Evolutionary conservation across 805 yeast species (phyloP).

Genomic region (Kodamaea fukazawae): DNA sequence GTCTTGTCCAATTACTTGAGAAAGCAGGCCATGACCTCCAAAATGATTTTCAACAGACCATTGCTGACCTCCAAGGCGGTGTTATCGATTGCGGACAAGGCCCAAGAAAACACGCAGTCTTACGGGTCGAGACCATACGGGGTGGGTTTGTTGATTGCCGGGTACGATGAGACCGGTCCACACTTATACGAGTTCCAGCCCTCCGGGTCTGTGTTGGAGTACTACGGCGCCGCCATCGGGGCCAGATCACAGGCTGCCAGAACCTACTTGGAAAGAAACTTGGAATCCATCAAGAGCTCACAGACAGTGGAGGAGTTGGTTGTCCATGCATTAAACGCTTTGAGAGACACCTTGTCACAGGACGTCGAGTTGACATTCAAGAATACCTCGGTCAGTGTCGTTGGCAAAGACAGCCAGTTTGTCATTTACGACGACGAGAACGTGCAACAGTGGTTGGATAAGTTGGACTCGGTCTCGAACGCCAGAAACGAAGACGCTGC

Average conservation of each 20-base stretch:
- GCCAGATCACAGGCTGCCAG: slow-evolving; percentile 98
- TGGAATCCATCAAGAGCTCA: slow-evolving; percentile 61
- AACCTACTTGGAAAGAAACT: slow-evolving; percentile 87
- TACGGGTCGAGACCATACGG: slow-evolving; percentile 98
- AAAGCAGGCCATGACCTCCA: slow-evolving; percentile 86
- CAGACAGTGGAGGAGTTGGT: slow-evolving; percentile 69
- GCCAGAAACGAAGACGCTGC: slow-evolving; percentile 45
- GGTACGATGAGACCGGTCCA: slow-evolving; percentile 91
- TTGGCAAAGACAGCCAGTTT: slow-evolving; percentile 77
- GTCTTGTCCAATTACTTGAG: slow-evolving; percentile 86
- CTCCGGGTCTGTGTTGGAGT: slow-evolving; percentile 88
- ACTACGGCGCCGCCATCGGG: slow-evolving; percentile 93
- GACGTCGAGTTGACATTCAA: slow-evolving; percentile 84
- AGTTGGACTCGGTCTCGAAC: slow-evolving; percentile 63
- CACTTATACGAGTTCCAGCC: slow-evolving; percentile 95
- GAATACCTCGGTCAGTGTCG: slow-evolving; percentile 89
- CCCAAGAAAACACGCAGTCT: slow-evolving; percentile 93
- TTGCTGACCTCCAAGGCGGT: slow-evolving; percentile 82
- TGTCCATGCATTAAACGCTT: slow-evolving; percentile 81
- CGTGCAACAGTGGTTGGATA: slow-evolving; percentile 79
- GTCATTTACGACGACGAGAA: slow-evolving; percentile 81
- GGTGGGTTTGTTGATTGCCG: slow-evolving; percentile 87
- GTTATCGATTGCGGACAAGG: slow-evolving; percentile 86
- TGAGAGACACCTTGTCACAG: slow-evolving; percentile 91
- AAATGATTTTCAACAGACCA: slow-evolving; percentile 82